Percentiles rank a stretch among this genome's conserved stretches.
Evolutionary conservation across 164 flowering plant genomes (phyloP).

Genomic region (Magnolia officinalis): DNA sequence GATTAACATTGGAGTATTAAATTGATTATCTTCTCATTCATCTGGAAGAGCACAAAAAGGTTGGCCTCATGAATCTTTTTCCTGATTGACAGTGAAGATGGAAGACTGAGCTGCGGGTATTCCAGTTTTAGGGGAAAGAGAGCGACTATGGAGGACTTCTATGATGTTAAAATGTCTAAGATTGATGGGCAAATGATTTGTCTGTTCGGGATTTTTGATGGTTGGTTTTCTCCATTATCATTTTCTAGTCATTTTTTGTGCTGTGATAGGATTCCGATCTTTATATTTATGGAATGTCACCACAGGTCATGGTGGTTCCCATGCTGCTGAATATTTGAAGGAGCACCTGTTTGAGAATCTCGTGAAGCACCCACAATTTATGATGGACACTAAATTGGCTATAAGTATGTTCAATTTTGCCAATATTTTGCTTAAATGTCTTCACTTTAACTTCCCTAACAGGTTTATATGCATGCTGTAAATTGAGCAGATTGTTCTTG

Average conservation of each 20-base stretch:
- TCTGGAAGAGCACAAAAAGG: slow-evolving; percentile 8
- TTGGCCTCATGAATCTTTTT: slow-evolving; percentile 11
- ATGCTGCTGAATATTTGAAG: slow-evolving; percentile 90
- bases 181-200: slow-evolving; percentile 68
- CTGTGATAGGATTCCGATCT: not conserved
- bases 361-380: slow-evolving; percentile 81
- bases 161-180: slow-evolving; percentile 69
- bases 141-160: slow-evolving; percentile 92
- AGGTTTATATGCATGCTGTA: not conserved
- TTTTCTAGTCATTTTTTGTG: not conserved
- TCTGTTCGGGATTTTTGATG: slow-evolving; percentile 95
- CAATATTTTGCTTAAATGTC: not conserved
- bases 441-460: not conserved
- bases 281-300: slow-evolving; percentile 8
- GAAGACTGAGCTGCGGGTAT: slow-evolving; percentile 79
- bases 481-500: not conserved
- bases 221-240: slow-evolving; percentile 36
- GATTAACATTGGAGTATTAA: not conserved
- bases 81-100: slow-evolving; percentile 72
- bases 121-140: slow-evolving; percentile 96
- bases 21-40: slow-evolving; percentile 1
- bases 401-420: slow-evolving; percentile 59
- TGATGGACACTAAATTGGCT: slow-evolving; percentile 70
- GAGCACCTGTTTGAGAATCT: slow-evolving; percentile 86
- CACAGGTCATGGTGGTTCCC: slow-evolving; percentile 99